phyloP scores from a whole-genome alignment of 2,329 filamentous ascomycete species.

The Trichophyton mentagrophytes region DNA sequence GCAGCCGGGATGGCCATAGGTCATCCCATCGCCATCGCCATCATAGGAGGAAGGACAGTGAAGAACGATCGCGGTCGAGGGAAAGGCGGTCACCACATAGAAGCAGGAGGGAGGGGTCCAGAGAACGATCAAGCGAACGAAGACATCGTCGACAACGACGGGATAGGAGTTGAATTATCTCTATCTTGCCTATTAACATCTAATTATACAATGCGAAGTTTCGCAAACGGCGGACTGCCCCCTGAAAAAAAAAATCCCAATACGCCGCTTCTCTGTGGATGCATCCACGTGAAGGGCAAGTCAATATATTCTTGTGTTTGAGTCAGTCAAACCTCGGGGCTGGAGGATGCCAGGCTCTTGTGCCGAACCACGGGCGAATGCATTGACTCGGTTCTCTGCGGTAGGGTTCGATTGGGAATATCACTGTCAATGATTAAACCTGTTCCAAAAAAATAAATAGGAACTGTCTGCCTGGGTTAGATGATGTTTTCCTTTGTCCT shows the following conservation, averaged over 20 bases:
- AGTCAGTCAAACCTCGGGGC: background rate
- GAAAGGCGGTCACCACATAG: slow-evolving; percentile 18
- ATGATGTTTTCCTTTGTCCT: background rate
- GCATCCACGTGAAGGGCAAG: background rate
- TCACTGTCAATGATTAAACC: background rate
- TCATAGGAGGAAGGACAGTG: slow-evolving; percentile 24
- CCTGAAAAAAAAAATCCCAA: background rate
- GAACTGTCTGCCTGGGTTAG: background rate
- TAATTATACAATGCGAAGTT: background rate
- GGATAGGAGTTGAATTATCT: slow-evolving; percentile 15
- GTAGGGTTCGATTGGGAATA: background rate
- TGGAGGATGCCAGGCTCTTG: background rate
- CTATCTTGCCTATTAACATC: background rate
- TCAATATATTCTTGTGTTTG: background rate
- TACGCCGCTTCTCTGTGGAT: background rate
- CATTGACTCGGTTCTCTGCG: background rate
- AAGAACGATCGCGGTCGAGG: slow-evolving; percentile 22
- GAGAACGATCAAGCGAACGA: slow-evolving; percentile 10
- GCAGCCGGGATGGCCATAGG: slow-evolving; percentile 30
- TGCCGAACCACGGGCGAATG: background rate
- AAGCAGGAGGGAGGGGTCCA: slow-evolving; percentile 17
- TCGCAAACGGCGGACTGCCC: background rate
- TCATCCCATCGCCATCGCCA: slow-evolving; percentile 30
- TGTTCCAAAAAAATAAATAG: background rate
- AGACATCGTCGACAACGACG: slow-evolving; percentile 19